A percentile compares a stretch with the other conserved stretches of the same genome.
Conservation (phyloP, 306 rosid species). For the Crotalaria pallida region DNA sequence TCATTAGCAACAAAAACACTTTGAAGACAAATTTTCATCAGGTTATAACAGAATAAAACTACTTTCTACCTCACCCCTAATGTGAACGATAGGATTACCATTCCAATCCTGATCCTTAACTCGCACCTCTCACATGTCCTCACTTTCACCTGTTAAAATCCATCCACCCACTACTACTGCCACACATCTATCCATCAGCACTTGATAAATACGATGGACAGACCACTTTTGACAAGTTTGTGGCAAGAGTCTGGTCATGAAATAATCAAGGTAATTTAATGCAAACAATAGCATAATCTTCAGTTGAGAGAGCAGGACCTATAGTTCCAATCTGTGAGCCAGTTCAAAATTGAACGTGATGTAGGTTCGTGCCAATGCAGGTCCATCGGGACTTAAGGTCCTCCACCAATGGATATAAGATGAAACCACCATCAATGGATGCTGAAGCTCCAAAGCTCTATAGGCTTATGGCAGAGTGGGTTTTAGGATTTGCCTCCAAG, state of each 20-base stretch:
- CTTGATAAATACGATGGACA: background rate
- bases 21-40: no score
- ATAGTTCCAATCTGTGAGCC: no score
- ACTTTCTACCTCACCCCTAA: no score
- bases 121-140: background rate
- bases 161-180: background rate
- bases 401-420: background rate
- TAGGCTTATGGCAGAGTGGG: background rate
- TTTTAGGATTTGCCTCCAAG: background rate
- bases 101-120: background rate
- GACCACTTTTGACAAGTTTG: no score
- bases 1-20: no score
- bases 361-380: background rate
- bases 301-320: background rate
- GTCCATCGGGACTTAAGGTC: background rate
- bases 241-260: no score
- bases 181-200: background rate
- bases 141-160: background rate
- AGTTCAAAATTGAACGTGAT: background rate
- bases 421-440: background rate
- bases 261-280: no score
- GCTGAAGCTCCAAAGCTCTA: background rate
- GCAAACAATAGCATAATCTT: background rate
- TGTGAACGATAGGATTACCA: background rate
- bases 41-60: no score